phyloP scores from a whole-genome alignment of 2,329 filamentous ascomycete genomes.

The Aspergillus sp. region DNA sequence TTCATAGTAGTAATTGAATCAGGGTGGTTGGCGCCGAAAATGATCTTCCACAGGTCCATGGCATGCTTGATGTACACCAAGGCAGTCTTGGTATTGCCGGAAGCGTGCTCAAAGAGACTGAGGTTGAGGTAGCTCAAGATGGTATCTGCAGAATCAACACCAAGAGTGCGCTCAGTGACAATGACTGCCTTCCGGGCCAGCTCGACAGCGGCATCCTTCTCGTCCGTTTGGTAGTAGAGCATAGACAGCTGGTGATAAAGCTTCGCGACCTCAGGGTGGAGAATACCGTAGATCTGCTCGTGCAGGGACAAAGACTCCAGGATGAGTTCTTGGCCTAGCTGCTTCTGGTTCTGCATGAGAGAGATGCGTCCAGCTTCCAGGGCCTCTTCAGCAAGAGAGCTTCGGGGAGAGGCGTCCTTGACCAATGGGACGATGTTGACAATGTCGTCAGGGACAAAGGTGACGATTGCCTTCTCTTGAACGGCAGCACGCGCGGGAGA shows the following conservation, averaged over 20 bases:
- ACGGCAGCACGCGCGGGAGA: slow-evolving; percentile 48
- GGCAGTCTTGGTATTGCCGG: slow-evolving; percentile 85
- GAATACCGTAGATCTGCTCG: slow-evolving; percentile 96
- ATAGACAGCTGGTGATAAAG: slow-evolving; percentile 95
- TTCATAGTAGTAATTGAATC: slow-evolving; percentile 99
- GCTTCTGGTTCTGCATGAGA: slow-evolving; percentile 91
- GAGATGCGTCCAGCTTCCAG: slow-evolving; percentile 94
- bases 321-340: slow-evolving; percentile 91
- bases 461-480: slow-evolving; percentile 51
- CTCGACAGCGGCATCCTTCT: slow-evolving; percentile 94
- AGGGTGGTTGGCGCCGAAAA: slow-evolving; percentile 89
- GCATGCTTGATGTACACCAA: slow-evolving; percentile 88
- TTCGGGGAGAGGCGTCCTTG: slow-evolving; percentile 91
- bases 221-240: slow-evolving; percentile 95
- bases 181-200: slow-evolving; percentile 95
- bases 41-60: slow-evolving; percentile 92
- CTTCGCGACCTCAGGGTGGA: slow-evolving; percentile 93
- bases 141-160: slow-evolving; percentile 90
- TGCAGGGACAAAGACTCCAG: slow-evolving; percentile 95
- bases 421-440: slow-evolving; percentile 91
- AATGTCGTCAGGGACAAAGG: slow-evolving; percentile 82
- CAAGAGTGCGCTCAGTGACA: slow-evolving; percentile 89
- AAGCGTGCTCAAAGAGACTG: slow-evolving; percentile 88
- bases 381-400: slow-evolving; percentile 88
- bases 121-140: slow-evolving; percentile 95